Evolutionary conservation across 2,329 filamentous ascomycete genomes (phyloP).

Genomic region (Esteya vermicola): DNA sequence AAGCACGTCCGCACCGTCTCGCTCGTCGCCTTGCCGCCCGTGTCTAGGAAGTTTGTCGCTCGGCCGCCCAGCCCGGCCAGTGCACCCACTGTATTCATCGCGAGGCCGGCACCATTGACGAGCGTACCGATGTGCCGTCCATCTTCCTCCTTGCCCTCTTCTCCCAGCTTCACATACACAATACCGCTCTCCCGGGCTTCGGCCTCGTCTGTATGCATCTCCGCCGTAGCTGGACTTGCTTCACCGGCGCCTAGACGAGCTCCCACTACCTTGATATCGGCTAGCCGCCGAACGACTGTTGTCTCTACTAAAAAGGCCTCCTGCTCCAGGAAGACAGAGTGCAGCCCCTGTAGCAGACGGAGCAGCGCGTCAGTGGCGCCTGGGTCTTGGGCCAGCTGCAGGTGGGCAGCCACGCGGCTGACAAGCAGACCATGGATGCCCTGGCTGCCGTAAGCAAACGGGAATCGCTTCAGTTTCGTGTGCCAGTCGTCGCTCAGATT

Average conservation of each 20-base stretch:
- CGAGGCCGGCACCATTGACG: constrained; percentile 79
- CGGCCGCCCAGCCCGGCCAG: constrained; percentile 52
- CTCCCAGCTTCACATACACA: constrained; percentile 55
- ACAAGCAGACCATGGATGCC: constrained; percentile 29
- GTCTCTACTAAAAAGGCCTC: constrained; percentile 33
- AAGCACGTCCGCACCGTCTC: constrained; percentile 70
- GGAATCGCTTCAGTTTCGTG: constrained; percentile 29
- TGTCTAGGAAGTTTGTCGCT: constrained; percentile 78
- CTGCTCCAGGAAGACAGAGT: constrained; percentile 30
- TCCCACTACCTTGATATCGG: constrained; percentile 17
- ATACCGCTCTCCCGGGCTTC: constrained; percentile 49
- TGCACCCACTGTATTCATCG: constrained; percentile 83
- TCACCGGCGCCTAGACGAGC: constrained; percentile 34
- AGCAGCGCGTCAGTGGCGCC: constrained; percentile 27
- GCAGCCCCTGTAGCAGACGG: constrained; percentile 36
- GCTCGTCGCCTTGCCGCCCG: constrained; percentile 73
- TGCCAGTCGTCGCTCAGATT: neutral
- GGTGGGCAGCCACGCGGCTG: constrained; percentile 27
- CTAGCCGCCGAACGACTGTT: constrained; percentile 14
- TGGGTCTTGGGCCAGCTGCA: constrained; percentile 32
- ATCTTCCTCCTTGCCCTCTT: constrained; percentile 12
- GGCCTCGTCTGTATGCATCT: constrained; percentile 19
- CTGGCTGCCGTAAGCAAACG: constrained; percentile 42
- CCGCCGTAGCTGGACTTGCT: constrained; percentile 17
- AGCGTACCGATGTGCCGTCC: constrained; percentile 54